These are phyloP conservation scores for Capillidium rhysosporum DNA, from an alignment of 371 early-diverging fungal species.

Conservation along the genomic window DNA sequence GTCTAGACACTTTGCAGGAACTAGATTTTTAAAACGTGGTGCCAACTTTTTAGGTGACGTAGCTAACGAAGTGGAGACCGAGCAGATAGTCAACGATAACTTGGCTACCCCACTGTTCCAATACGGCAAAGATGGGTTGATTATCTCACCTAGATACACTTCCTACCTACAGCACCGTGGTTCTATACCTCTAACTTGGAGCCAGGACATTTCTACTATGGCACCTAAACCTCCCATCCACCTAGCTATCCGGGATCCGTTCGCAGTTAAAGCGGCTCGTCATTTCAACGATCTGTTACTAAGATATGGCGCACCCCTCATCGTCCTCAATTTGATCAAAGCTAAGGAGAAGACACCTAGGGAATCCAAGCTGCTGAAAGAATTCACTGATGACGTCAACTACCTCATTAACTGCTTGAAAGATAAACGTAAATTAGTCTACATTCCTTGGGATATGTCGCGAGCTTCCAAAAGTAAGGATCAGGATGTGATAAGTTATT, in stretches of 20 bases:
- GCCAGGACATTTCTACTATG: slow-evolving; percentile 78
- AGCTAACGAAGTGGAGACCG: slow-evolving; percentile 99
- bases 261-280: slow-evolving; percentile 67
- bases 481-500: slow-evolving; percentile 71
- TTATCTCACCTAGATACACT: slow-evolving; percentile 58
- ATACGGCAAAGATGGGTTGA: slow-evolving; percentile 16
- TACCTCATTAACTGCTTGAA: slow-evolving; percentile 78
- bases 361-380: slow-evolving; percentile 69
- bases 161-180: slow-evolving; percentile 93
- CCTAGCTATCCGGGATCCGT: slow-evolving; percentile 60
- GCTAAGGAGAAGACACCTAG: slow-evolving; percentile 74
- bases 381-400: slow-evolving; percentile 53
- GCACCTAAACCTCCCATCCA: slow-evolving; percentile 91
- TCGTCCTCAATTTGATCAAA: slow-evolving; percentile 85
- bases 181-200: slow-evolving; percentile 89
- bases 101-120: slow-evolving; percentile 61
- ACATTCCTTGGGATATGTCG: slow-evolving; percentile 96
- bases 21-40: slow-evolving; percentile 92
- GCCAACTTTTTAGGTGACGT: slow-evolving; percentile 80
- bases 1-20: slow-evolving; percentile 89
- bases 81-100: slow-evolving; percentile 89
- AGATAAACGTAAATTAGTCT: slow-evolving; percentile 43
- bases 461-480: slow-evolving; percentile 76
- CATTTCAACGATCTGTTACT: slow-evolving; percentile 82
- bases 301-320: slow-evolving; percentile 74